phyloP scores from a whole-genome alignment of 805 yeast species.

The Osmozyma mogii region DNA sequence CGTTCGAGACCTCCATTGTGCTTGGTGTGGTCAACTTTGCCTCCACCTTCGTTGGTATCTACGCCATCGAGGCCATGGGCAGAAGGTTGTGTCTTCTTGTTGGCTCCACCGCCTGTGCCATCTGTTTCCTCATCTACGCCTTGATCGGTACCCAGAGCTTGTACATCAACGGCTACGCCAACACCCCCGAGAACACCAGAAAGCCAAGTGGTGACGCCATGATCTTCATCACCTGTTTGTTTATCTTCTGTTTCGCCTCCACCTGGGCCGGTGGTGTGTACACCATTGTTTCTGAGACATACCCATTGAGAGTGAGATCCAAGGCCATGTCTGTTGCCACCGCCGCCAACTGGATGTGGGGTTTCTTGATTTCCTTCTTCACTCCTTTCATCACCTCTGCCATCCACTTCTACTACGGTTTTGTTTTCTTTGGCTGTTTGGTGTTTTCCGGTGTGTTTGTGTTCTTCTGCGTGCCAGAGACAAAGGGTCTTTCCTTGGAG shows the following conservation, averaged over 20 bases:
- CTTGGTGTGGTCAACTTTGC: conserved; percentile 49
- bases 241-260: background rate
- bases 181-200: conserved; percentile 13
- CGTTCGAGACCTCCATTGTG: conserved; percentile 47
- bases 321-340: background rate
- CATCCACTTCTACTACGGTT: background rate
- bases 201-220: background rate
- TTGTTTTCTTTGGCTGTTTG: background rate
- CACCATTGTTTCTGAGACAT: background rate
- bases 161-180: conserved; percentile 31
- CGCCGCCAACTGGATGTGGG: background rate
- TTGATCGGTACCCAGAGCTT: conserved; percentile 49
- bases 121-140: conserved; percentile 53
- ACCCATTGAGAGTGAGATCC: background rate
- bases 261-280: background rate
- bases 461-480: background rate
- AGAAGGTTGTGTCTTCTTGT: conserved; percentile 42
- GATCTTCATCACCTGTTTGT: background rate
- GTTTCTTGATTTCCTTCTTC: background rate
- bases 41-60: conserved; percentile 47
- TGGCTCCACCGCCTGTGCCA: conserved; percentile 48
- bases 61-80: conserved; percentile 44
- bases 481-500: background rate
- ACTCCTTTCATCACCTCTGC: background rate
- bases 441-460: background rate